A percentile compares a stretch with the other conserved stretches of the same genome.
Evolutionary conservation across 2,329 filamentous ascomycete species (phyloP).

Genomic region (Claviceps purpurea): DNA sequence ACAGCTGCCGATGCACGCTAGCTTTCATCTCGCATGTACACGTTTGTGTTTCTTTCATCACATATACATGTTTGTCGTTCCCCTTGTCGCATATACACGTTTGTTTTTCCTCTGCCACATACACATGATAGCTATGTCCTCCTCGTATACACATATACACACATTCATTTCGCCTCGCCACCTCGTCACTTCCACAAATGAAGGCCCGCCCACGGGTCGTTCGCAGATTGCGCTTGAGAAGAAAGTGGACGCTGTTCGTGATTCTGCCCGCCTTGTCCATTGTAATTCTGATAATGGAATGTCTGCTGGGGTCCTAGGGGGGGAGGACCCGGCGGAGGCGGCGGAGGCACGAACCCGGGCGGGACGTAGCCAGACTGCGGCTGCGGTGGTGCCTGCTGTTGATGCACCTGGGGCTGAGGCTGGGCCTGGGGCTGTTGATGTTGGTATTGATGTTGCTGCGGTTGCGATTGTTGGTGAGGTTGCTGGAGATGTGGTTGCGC

Average conservation of each 20-base stretch:
- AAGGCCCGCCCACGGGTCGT: constrained; percentile 40
- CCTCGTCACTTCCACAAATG: constrained; percentile 33
- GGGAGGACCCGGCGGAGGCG: constrained; percentile 49
- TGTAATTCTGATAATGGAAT: constrained; percentile 34
- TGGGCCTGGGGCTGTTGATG: not conserved
- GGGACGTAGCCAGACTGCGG: constrained; percentile 32
- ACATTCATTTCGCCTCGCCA: not conserved
- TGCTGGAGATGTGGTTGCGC: not conserved
- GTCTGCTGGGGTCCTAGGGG: constrained; percentile 50
- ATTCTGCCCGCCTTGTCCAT: constrained; percentile 17
- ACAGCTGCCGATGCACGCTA: not conserved
- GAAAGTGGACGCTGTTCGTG: not conserved
- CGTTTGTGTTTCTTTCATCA: too few species aligned
- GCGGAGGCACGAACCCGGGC: constrained; percentile 47
- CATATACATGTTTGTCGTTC: too few species aligned
- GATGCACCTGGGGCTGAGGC: not conserved
- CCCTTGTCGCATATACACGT: too few species aligned
- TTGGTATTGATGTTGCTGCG: not conserved
- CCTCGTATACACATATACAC: not conserved
- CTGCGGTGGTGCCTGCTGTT: constrained; percentile 8
- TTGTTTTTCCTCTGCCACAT: too few species aligned
- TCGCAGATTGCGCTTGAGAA: constrained; percentile 24
- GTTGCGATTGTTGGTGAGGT: not conserved
- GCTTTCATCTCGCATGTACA: too few species aligned
- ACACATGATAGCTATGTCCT: too few species aligned